These are phyloP conservation scores for Cordyceps tenuipes DNA, from an alignment of 2,329 filamentous ascomycete species.

Conservation along the genomic window DNA sequence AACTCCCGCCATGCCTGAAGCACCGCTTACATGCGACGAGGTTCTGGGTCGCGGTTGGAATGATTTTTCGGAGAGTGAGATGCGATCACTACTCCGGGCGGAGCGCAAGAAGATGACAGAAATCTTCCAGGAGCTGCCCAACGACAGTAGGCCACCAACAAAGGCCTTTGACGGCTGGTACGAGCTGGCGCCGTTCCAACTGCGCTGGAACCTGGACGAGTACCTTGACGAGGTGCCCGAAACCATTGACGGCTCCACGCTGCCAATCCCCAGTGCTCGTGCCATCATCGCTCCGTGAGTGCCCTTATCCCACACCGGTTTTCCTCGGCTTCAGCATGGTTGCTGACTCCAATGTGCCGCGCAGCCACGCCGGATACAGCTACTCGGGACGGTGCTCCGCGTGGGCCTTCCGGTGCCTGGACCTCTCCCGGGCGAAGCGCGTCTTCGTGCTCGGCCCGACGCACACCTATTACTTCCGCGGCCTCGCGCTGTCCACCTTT, in stretches of 20 bases:
- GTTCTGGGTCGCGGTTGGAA: slow-evolving; percentile 5
- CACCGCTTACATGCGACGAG: slow-evolving; percentile 9
- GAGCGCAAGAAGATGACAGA: slow-evolving; percentile 7
- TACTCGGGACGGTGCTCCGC: slow-evolving; percentile 90
- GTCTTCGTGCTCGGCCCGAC: slow-evolving; percentile 91
- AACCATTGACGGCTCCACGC: slow-evolving; percentile 44
- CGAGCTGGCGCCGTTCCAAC: slow-evolving; percentile 45
- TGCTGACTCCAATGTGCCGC: not conserved
- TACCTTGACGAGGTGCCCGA: slow-evolving; percentile 67
- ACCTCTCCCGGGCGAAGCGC: slow-evolving; percentile 73
- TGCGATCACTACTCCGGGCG: not conserved
- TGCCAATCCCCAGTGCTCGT: slow-evolving; percentile 69
- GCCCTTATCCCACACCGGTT: too few species aligned
- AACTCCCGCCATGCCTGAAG: not conserved
- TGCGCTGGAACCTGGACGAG: slow-evolving; percentile 61
- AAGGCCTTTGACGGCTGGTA: slow-evolving; percentile 87
- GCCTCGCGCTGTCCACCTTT: slow-evolving; percentile 68
- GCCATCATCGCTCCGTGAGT: slow-evolving; percentile 89
- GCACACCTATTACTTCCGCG: slow-evolving; percentile 73
- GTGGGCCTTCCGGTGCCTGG: slow-evolving; percentile 86
- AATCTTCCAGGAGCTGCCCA: not conserved
- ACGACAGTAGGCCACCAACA: slow-evolving; percentile 40
- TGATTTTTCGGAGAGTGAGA: slow-evolving; percentile 3
- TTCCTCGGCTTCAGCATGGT: not conserved
- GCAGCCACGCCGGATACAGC: slow-evolving; percentile 76